Evolutionary conservation across 345 rosid species (phyloP), one percentile per base, ranked within the genome.

Genomic region (Lenwebbia sp.): DNA sequence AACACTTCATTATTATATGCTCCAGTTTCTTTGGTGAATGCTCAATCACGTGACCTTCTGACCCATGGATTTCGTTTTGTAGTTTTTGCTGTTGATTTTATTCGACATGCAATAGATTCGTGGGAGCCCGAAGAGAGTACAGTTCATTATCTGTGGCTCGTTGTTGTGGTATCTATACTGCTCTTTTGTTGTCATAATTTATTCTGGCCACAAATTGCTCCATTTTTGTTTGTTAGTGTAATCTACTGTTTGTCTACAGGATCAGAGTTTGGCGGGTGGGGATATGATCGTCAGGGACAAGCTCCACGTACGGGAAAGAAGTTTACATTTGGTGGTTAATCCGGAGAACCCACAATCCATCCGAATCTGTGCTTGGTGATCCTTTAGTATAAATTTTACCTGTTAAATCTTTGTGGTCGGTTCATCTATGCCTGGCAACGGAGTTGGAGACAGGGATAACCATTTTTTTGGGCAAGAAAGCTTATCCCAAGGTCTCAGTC

Each of bases 361-460:
- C 13, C 21, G 26, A 74, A 33, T 84, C 41, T 19, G 51, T 49
- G 30, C 54, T 37, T 14, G 41, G 53, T 57, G 75, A 65, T 84
- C 78, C 41, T 70, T 55, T 84, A 49, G 86, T 51, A 6, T 84
- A 52, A 60, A 60, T 40, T 50, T 28, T 15, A 21, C 78, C 13
- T 60, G 55, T 88, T 89, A 86, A 87, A 84, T 85, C 44, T 87
- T 86, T 86, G 82, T 84, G 53, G 87, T 88, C 85, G 89, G 86
- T 78, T 90, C 90, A 93, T 93, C 98, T 91, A 95, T 96, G 98
- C 96, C 98, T 95, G 99, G 98, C 89, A 95, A 96, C 95, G 96
- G 95, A 93, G 92, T 89, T 91, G 98, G 96, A 89, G 99, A 96
- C 89, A 94, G 94, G 93, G 93, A 92, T 90, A 98, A 95, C 90